These are phyloP conservation scores for Skeletonema costatum DNA, from an alignment of 108 stramenopile genomes.

Conservation along the genomic window DNA sequence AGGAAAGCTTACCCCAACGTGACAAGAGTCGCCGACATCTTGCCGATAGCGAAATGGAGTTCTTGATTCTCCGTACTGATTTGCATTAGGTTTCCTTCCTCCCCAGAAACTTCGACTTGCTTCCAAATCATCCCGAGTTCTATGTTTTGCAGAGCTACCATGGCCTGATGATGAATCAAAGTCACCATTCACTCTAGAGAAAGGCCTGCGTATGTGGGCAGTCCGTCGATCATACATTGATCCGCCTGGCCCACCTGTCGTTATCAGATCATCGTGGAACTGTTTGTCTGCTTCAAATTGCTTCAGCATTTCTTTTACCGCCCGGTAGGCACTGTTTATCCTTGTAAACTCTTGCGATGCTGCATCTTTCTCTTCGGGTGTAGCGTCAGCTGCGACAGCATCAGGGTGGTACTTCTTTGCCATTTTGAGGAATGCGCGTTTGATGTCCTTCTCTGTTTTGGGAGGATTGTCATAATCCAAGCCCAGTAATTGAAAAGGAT, in stretches of 20 bases:
- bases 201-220: constrained; percentile 19
- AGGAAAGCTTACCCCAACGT: constrained; percentile 32
- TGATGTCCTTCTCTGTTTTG: constrained; percentile 61
- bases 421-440: constrained; percentile 70
- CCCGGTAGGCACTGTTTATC: constrained; percentile 74
- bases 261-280: constrained; percentile 23
- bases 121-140: not conserved
- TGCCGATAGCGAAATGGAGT: constrained; percentile 28
- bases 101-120: constrained; percentile 9
- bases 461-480: constrained; percentile 42
- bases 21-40: constrained; percentile 28
- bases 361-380: constrained; percentile 60
- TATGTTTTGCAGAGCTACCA: constrained; percentile 27
- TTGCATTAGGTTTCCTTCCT: not conserved
- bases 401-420: constrained; percentile 84
- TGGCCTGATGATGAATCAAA: constrained; percentile 18
- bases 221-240: constrained; percentile 11
- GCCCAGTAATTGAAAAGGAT: constrained; percentile 47
- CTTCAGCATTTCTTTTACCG: constrained; percentile 47
- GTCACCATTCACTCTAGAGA: constrained; percentile 21
- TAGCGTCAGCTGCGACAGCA: constrained; percentile 49
- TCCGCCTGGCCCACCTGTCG: constrained; percentile 27
- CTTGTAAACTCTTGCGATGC: constrained; percentile 71
- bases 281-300: constrained; percentile 8
- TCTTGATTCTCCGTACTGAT: constrained; percentile 2